Base-by-base conservation (phyloP, 352 stramenopile genomes). In the Pythium plurisporium region DNA sequence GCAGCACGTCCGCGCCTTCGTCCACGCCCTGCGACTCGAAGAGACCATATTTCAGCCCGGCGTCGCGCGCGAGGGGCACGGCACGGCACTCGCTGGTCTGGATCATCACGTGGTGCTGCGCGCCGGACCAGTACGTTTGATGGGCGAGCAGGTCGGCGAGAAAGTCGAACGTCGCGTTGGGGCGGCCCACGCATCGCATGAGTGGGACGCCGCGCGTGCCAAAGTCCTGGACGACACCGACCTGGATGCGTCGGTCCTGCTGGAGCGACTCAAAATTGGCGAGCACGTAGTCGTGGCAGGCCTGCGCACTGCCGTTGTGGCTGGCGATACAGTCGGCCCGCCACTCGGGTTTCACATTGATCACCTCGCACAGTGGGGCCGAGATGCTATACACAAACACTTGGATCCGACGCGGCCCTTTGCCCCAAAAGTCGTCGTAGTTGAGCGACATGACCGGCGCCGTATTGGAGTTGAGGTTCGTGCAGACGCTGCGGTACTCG, bases 391-490 rank as follows among this genome's bases (percentile, higher is more conserved):
- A 64, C 9, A 64, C 30, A 45, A 59, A 69, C 2, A 68, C 55
- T 36, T 74, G 61, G 19, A 27, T 59, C 14, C 67, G 67, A 0
- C 70, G 53, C 5, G 58, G 20, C 3, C 59, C 53, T 11, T 69
- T 57, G 15, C 70, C 67, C 55, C 52, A 75, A 36, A 68, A 69
- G 51, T 75, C 67, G 46, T 75, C 51, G 27, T 59, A 79, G 37
- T 67, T 17, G 41, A 75, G 59, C 11, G 22, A 55, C 38, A 69
- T 59, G 30, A 56, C 45, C 14, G 62, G 60, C 19, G 60, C 44
- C 27, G 66, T 73, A 22, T 73, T 64, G 19, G 59, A 55, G 47
- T 55, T 55, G 9, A 55, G n/a, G n/a, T n/a, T n/a, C 47, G 33
- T n/a, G 33, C 47, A 44, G 33, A 26, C 36, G 40, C 4, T 76